Evolutionary conservation across 768 basidiomycete genomes (phyloP).

Genomic region (Trametes cinnabarina): DNA sequence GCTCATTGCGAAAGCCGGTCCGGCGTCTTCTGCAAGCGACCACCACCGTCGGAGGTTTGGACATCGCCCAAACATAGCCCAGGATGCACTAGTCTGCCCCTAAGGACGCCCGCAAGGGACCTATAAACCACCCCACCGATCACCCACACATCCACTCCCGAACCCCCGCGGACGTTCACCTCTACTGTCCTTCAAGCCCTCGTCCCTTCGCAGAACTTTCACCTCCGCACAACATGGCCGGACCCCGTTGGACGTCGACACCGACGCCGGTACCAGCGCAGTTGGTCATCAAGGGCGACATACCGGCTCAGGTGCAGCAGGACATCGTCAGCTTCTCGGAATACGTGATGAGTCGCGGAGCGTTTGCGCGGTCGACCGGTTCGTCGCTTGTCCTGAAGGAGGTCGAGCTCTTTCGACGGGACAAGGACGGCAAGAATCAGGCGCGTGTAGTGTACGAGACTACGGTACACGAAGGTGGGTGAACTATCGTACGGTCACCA

Average conservation of each 20-base stretch:
- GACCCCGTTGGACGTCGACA: neutral
- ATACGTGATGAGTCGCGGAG: neutral
- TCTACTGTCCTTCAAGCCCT: neutral
- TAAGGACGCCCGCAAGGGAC: slow-evolving; percentile 7
- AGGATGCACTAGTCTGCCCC: neutral
- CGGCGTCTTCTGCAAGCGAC: slow-evolving; percentile 1
- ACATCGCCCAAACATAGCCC: slow-evolving; percentile 12
- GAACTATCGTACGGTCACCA: neutral
- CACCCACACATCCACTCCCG: neutral
- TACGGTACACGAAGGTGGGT: slow-evolving; percentile 9
- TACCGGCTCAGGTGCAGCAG: neutral
- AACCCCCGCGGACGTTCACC: neutral
- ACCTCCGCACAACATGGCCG: neutral
- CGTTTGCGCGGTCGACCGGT: slow-evolving; percentile 13
- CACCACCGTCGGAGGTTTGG: neutral
- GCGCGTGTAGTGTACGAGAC: slow-evolving; percentile 13
- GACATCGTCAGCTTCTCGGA: slow-evolving; percentile 5
- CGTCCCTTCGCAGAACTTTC: neutral
- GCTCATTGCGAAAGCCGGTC: neutral
- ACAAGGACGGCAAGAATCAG: slow-evolving; percentile 18
- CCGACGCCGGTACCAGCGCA: neutral
- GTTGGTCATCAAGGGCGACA: neutral
- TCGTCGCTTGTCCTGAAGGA: slow-evolving; percentile 14
- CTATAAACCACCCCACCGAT: neutral
- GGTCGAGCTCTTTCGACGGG: slow-evolving; percentile 7